Percentiles rank a stretch among this genome's conserved stretches.
These are phyloP conservation scores for Exserohilum turcica DNA, from an alignment of 2,329 filamentous ascomycete genomes.

Conservation along the genomic window DNA sequence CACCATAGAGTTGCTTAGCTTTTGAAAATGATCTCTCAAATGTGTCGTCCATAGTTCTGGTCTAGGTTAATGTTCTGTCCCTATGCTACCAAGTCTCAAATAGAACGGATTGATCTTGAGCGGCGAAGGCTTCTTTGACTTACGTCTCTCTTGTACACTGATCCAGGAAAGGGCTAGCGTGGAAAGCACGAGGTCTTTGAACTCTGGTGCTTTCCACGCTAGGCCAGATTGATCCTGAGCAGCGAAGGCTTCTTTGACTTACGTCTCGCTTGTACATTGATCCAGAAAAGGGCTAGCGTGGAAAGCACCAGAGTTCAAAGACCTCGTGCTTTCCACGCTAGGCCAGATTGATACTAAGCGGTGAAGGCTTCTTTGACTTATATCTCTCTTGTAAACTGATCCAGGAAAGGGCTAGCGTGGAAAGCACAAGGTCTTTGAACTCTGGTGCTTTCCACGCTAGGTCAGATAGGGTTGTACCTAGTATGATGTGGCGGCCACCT, in stretches of 20 bases:
- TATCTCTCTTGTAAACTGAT: neutral
- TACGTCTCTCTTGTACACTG: neutral
- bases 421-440: neutral
- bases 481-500: neutral
- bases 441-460: neutral
- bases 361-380: neutral
- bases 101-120: neutral
- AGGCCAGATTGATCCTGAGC: neutral
- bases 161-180: neutral
- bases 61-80: slow-evolving; percentile 1
- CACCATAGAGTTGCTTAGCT: slow-evolving; percentile 12
- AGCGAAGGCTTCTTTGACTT: neutral
- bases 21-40: slow-evolving; percentile 13
- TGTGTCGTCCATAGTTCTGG: slow-evolving; percentile 8
- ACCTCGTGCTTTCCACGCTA: neutral
- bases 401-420: neutral
- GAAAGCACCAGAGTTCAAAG: neutral
- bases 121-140: neutral
- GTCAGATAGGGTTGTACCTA: neutral
- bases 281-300: too few species aligned
- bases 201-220: neutral
- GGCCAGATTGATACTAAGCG: neutral
- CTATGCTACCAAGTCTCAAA: neutral
- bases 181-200: neutral
- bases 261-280: too few species aligned